phyloP scores from a whole-genome alignment of 2,329 filamentous ascomycete species.

The Diaporthe destruens region DNA sequence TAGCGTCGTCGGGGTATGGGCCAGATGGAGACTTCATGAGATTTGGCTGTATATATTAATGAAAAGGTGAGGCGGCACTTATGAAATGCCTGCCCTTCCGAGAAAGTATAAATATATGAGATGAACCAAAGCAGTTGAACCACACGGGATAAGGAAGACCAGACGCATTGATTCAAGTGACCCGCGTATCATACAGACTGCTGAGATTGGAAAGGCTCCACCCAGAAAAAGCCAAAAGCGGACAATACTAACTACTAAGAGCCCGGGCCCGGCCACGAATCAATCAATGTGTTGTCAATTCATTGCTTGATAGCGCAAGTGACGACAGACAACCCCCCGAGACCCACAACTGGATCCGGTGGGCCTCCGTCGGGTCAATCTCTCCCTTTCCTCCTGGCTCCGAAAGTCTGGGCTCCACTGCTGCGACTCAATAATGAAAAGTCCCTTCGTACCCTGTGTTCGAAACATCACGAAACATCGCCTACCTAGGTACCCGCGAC shows the following conservation, averaged over 20 bases:
- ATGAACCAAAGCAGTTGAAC: no score
- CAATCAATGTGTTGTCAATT: slow-evolving; percentile 9
- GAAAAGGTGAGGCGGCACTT: not conserved
- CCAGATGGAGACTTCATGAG: not conserved
- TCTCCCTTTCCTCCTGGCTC: slow-evolving; percentile 25
- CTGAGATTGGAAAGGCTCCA: not conserved
- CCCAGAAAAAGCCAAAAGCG: not conserved
- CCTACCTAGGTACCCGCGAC: slow-evolving; percentile 13
- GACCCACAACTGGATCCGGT: slow-evolving; percentile 10
- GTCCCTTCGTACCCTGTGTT: not conserved
- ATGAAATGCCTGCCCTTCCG: not conserved
- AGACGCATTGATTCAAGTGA: not conserved
- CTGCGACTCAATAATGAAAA: not conserved
- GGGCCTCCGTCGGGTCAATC: slow-evolving; percentile 1
- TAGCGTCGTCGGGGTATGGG: not conserved
- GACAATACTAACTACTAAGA: not conserved
- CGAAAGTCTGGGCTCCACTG: slow-evolving; percentile 16
- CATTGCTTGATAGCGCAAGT: slow-evolving; percentile 1
- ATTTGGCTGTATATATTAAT: slow-evolving; percentile 29
- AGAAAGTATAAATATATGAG: slow-evolving; percentile 15
- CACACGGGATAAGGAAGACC: no score
- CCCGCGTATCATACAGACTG: not conserved
- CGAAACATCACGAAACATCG: slow-evolving; percentile 29
- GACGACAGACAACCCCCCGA: not conserved
- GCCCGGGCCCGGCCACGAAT: not conserved